phyloP scores from a whole-genome alignment of 495 filamentous ascomycete species.

The Friedmanniomyces endolithicus region DNA sequence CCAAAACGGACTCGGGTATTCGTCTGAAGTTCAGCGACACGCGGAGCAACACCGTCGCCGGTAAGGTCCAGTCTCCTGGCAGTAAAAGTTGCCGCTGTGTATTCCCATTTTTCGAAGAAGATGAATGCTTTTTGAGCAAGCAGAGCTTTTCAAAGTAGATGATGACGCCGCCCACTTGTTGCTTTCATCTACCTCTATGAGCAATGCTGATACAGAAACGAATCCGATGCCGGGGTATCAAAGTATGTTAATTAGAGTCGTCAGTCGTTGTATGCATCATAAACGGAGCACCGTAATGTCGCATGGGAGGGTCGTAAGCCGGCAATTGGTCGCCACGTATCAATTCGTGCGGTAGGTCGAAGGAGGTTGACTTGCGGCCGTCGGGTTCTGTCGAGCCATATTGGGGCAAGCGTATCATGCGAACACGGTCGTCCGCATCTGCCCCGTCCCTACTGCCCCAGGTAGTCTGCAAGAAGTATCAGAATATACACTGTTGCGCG shows the following conservation, averaged over 20 bases:
- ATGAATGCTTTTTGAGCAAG: not conserved
- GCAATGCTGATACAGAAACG: slow-evolving; percentile 5
- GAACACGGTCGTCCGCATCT: slow-evolving; percentile 46
- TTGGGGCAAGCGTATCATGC: slow-evolving; percentile 32
- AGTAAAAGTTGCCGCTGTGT: not conserved
- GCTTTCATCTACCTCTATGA: slow-evolving; percentile 15
- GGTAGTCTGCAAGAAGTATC: slow-evolving; percentile 40
- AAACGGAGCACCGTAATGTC: not conserved
- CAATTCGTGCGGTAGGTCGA: slow-evolving; percentile 8
- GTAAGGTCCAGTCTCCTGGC: not conserved
- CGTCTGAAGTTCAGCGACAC: not conserved
- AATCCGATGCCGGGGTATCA: slow-evolving; percentile 13
- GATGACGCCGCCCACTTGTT: slow-evolving; percentile 5
- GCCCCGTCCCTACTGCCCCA: slow-evolving; percentile 59
- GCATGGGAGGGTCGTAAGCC: slow-evolving; percentile 13
- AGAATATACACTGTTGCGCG: not conserved
- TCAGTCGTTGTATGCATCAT: slow-evolving; percentile 11
- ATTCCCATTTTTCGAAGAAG: not conserved
- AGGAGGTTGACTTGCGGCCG: slow-evolving; percentile 14
- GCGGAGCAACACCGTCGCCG: not conserved
- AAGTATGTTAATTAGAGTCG: slow-evolving; percentile 3
- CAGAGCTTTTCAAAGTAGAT: slow-evolving; percentile 10
- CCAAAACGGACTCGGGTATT: not conserved
- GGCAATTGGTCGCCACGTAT: slow-evolving; percentile 15
- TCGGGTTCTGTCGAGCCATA: slow-evolving; percentile 12